Conservation (phyloP, 352 stramenopile species). For the Globisporangium spiculum region DNA sequence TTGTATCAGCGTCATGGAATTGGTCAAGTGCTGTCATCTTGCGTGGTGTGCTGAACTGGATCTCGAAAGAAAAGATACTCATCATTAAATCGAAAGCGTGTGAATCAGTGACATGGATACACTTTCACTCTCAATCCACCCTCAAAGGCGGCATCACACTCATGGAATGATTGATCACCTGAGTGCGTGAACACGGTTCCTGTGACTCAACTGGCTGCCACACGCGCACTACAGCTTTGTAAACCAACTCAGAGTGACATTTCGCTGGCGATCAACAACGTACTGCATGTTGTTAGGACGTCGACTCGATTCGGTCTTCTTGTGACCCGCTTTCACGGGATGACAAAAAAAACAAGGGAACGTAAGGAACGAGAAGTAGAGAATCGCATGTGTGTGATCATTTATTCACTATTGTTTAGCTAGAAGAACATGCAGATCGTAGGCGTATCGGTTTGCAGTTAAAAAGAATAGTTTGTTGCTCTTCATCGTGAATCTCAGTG, state of each 20-base stretch:
- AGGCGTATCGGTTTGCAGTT: conserved; percentile 43
- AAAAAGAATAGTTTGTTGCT: conserved; percentile 83
- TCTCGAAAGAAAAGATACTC: background rate
- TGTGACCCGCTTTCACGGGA: too few relatives aligned
- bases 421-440: background rate
- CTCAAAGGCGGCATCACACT: too few relatives aligned
- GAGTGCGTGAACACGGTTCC: too few relatives aligned
- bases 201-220: too few relatives aligned
- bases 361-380: background rate
- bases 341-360: background rate
- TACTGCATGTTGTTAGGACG: too few relatives aligned
- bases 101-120: background rate
- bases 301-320: too few relatives aligned
- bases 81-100: background rate
- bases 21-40: background rate
- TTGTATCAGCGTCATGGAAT: background rate
- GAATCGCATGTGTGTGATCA: background rate
- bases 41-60: background rate
- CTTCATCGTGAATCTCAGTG: conserved; percentile 78
- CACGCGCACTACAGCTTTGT: too few relatives aligned
- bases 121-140: background rate
- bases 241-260: too few relatives aligned
- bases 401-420: background rate
- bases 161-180: too few relatives aligned
- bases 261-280: too few relatives aligned